A percentile compares a stretch with the other conserved stretches of the same genome.
These are phyloP conservation scores for Melanomma pulvis-pyrius DNA, from an alignment of 495 filamentous ascomycete genomes.

Conservation along the genomic window DNA sequence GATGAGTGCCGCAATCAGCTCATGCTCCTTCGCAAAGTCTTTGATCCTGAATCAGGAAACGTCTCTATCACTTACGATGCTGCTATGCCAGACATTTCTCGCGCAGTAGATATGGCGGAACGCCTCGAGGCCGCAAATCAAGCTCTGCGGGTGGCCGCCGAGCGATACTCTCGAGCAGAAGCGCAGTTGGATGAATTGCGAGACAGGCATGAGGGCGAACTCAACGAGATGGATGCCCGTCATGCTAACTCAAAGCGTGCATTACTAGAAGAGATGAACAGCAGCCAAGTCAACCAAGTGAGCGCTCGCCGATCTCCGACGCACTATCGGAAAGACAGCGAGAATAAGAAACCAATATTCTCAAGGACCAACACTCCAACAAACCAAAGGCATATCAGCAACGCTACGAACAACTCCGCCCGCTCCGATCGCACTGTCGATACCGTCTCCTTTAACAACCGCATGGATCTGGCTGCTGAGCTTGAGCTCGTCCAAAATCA, in stretches of 20 bases:
- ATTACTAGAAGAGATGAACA: conserved; percentile 82
- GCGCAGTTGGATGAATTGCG: conserved; percentile 80
- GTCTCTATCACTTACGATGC: conserved; percentile 63
- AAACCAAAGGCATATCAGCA: conserved; percentile 73
- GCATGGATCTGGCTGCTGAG: conserved; percentile 89
- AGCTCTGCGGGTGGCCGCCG: conserved; percentile 81
- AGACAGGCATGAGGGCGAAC: conserved; percentile 68
- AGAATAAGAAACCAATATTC: conserved; percentile 58
- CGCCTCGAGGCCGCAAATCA: conserved; percentile 87
- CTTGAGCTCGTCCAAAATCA: conserved; percentile 93
- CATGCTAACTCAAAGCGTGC: conserved; percentile 73
- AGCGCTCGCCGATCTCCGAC: conserved; percentile 72
- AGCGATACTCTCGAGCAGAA: conserved; percentile 81
- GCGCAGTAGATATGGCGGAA: conserved; percentile 80
- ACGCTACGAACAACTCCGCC: conserved; percentile 74
- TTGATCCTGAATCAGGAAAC: conserved; percentile 74
- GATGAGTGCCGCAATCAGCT: conserved; percentile 77
- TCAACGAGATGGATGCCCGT: conserved; percentile 70
- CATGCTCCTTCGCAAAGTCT: conserved; percentile 78
- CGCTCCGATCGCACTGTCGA: conserved; percentile 89
- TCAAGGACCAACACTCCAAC: conserved; percentile 60
- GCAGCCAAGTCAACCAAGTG: conserved; percentile 68
- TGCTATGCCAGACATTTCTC: conserved; percentile 54
- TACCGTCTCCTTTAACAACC: conserved; percentile 82
- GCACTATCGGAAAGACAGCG: conserved; percentile 73